Evolutionary conservation across 169 alveolate species (phyloP).

Genomic region (Perkinsus marinus): DNA sequence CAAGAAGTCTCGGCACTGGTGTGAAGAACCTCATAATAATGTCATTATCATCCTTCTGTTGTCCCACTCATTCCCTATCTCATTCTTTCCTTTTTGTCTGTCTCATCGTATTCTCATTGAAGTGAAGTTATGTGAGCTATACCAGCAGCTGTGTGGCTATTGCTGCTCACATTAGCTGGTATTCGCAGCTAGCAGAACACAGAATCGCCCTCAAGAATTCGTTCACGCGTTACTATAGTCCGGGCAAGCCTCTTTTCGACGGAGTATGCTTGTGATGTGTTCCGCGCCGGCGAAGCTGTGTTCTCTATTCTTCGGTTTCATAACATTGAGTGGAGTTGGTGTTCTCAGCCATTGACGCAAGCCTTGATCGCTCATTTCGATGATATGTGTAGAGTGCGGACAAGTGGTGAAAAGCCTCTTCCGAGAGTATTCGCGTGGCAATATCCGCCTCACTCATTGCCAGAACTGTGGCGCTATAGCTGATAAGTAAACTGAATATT

Average conservation of each 20-base stretch:
- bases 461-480: not conserved
- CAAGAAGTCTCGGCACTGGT: not conserved
- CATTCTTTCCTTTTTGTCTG: not conserved
- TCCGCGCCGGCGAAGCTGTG: not conserved
- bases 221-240: too few relatives aligned
- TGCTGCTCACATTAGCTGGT: too few relatives aligned
- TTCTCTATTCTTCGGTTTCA: not conserved
- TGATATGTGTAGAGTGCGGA: not conserved
- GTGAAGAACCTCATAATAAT: not conserved
- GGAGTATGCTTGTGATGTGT: not conserved
- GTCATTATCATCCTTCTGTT: not conserved
- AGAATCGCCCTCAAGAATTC: too few relatives aligned
- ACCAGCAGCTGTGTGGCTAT: too few relatives aligned
- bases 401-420: not conserved
- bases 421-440: not conserved
- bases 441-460: not conserved
- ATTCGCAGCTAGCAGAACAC: too few relatives aligned
- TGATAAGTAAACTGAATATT: not conserved
- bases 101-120: not conserved
- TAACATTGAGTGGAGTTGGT: not conserved
- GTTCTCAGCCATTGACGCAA: not conserved
- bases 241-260: too few relatives aligned
- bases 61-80: not conserved
- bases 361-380: not conserved
- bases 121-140: not conserved